Percentiles rank a stretch among this genome's conserved stretches.
Evolutionary conservation across 371 early-diverging fungal species (phyloP).

Genomic region (Mortierella sp.): DNA sequence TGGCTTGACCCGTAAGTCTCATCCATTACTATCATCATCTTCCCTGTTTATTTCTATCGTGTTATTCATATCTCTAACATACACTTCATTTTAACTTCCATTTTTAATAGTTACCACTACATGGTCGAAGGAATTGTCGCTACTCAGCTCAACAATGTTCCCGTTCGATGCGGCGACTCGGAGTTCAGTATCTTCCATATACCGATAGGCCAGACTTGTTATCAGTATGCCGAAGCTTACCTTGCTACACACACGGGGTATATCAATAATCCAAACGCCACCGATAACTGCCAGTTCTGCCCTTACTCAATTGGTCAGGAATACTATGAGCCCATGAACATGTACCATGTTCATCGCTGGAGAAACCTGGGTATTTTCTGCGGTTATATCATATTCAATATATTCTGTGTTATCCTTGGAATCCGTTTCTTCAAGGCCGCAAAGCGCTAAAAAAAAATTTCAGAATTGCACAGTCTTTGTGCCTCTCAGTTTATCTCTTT

Average conservation of each 20-base stretch:
- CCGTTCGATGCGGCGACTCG: conserved; percentile 62
- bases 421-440: conserved; percentile 51
- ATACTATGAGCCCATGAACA: conserved; percentile 67
- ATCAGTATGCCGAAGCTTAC: conserved; percentile 69
- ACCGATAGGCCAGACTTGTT: conserved; percentile 76
- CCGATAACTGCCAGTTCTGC: conserved; percentile 73
- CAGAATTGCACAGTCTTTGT: too few species aligned
- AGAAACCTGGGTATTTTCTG: conserved; percentile 77
- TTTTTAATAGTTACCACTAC: conserved; percentile 63
- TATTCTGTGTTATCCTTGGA: conserved; percentile 61
- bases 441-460: conserved; percentile 24
- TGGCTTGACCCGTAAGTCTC: conserved; percentile 69
- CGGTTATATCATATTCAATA: conserved; percentile 68
- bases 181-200: conserved; percentile 65
- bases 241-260: conserved; percentile 68
- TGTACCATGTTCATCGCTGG: conserved; percentile 76
- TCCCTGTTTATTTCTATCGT: background rate
- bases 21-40: background rate
- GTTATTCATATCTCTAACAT: background rate
- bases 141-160: conserved; percentile 73
- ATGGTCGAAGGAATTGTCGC: conserved; percentile 80
- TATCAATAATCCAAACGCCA: conserved; percentile 60
- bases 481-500: too few species aligned
- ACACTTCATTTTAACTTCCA: background rate
- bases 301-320: conserved; percentile 69